phyloP scores from a whole-genome alignment of 306 rosid genomes.

The Cicer yamashitae region DNA sequence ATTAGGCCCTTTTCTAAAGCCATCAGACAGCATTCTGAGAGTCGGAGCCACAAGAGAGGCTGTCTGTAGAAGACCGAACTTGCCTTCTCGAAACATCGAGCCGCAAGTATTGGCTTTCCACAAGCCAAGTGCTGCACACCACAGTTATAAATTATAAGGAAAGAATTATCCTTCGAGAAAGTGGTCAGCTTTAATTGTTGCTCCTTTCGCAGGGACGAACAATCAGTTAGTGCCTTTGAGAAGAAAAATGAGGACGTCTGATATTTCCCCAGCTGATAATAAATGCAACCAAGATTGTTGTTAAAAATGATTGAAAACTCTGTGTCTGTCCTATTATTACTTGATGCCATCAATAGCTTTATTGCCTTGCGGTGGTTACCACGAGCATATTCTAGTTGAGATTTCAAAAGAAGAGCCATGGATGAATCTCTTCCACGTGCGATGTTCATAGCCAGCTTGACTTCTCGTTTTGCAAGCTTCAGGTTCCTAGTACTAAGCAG shows the following conservation, averaged over 20 bases:
- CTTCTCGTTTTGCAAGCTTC: conserved; percentile 96
- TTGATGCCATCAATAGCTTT: conserved; percentile 90
- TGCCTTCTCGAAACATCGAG: conserved; percentile 92
- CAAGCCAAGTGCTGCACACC: conserved; percentile 92
- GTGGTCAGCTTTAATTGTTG: conserved; percentile 69
- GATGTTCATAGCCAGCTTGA: conserved; percentile 92
- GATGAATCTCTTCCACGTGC: conserved; percentile 89
- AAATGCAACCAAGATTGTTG: conserved; percentile 97
- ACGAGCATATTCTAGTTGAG: conserved; percentile 95
- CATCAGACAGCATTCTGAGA: conserved; percentile 97
- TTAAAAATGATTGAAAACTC: conserved; percentile 77
- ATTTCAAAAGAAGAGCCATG: conserved; percentile 93
- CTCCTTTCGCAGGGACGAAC: conserved; percentile 84
- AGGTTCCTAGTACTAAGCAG: conserved; percentile 86
- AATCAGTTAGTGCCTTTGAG: conserved; percentile 78
- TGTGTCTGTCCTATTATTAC: conserved; percentile 73
- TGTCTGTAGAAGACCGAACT: conserved; percentile 80
- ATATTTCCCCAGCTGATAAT: conserved; percentile 91
- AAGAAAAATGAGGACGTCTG: conserved; percentile 87
- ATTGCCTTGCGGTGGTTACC: conserved; percentile 97
- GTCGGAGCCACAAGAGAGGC: conserved; percentile 96
- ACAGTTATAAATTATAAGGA: conserved; percentile 78
- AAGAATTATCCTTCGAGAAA: conserved; percentile 86
- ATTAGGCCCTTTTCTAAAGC: conserved; percentile 81
- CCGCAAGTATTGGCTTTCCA: conserved; percentile 89